These are phyloP conservation scores for Grifola frondosa DNA, from an alignment of 1,284 basidiomycete species.

Conservation along the genomic window DNA sequence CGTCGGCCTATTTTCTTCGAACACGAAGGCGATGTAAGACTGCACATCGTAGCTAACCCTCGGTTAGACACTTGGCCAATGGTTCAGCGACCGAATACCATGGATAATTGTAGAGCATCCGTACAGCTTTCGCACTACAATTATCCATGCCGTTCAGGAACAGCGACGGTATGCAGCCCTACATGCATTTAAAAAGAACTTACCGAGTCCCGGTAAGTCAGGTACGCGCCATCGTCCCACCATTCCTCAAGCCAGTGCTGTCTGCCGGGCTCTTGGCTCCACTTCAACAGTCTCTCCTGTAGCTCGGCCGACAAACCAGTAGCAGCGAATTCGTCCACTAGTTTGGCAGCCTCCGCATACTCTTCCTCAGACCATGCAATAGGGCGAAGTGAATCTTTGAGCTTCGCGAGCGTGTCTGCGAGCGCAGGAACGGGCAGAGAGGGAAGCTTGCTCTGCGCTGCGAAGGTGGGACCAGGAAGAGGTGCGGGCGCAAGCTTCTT, in stretches of 20 bases:
- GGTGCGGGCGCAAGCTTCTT: slow-evolving; percentile 44
- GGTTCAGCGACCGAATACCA: no score
- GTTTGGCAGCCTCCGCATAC: slow-evolving; percentile 47
- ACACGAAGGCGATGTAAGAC: no score
- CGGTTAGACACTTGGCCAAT: no score
- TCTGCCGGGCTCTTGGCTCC: slow-evolving; percentile 41
- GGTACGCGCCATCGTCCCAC: slow-evolving; percentile 77
- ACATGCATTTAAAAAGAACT: slow-evolving; percentile 26
- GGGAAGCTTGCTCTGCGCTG: slow-evolving; percentile 46
- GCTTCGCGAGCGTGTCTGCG: slow-evolving; percentile 49
- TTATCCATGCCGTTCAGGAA: no score
- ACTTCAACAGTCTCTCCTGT: slow-evolving; percentile 55
- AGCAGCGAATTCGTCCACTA: slow-evolving; percentile 62
- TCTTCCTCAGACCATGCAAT: slow-evolving; percentile 64
- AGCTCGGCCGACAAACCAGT: slow-evolving; percentile 49
- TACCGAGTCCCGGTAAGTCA: slow-evolving; percentile 76
- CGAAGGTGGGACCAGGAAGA: slow-evolving; percentile 38
- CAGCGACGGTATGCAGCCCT: no score
- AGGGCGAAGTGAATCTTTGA: slow-evolving; percentile 63
- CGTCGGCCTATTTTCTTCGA: neutral
- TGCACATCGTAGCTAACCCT: no score
- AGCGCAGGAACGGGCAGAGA: slow-evolving; percentile 67
- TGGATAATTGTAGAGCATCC: no score
- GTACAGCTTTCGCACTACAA: no score
- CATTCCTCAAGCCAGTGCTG: slow-evolving; percentile 79